Percentiles rank a stretch among this genome's conserved stretches.
phyloP scores from a whole-genome alignment of 306 rosid genomes.

The Fragaria iinumae region DNA sequence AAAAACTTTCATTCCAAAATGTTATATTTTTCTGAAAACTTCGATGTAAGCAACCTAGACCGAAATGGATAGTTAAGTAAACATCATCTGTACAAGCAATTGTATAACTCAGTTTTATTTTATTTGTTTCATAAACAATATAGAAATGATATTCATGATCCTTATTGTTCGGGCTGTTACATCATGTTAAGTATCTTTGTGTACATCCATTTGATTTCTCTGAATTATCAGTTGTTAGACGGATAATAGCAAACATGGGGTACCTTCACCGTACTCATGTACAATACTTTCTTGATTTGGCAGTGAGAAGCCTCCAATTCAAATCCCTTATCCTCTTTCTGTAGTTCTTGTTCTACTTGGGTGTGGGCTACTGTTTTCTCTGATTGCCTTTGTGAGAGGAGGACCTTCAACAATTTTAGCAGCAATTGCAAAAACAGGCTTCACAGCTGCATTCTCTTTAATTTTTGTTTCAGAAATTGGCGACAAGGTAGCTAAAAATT shows the following conservation, averaged over 20 bases:
- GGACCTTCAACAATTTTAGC: conserved; percentile 72
- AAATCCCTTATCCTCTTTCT: conserved; percentile 63
- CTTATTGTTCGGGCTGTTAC: background rate
- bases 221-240: background rate
- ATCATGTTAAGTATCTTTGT: conserved; percentile 6
- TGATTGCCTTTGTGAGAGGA: conserved; percentile 85
- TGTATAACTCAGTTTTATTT: background rate
- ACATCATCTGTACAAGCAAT: background rate
- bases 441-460: conserved; percentile 92
- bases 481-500: conserved; percentile 68
- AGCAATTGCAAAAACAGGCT: conserved; percentile 88
- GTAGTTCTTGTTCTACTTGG: conserved; percentile 75
- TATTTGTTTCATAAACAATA: background rate
- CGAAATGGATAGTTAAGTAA: background rate
- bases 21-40: background rate
- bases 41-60: background rate
- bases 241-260: conserved; percentile 1
- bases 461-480: conserved; percentile 98
- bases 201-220: conserved; percentile 14
- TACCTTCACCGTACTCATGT: conserved; percentile 29
- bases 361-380: conserved; percentile 68
- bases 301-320: conserved; percentile 71
- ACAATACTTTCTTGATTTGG: conserved; percentile 36
- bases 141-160: background rate
- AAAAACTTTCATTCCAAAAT: background rate